These are phyloP conservation scores for Penicillium verhagenii DNA, from an alignment of 495 filamentous ascomycete species.

Conservation along the genomic window DNA sequence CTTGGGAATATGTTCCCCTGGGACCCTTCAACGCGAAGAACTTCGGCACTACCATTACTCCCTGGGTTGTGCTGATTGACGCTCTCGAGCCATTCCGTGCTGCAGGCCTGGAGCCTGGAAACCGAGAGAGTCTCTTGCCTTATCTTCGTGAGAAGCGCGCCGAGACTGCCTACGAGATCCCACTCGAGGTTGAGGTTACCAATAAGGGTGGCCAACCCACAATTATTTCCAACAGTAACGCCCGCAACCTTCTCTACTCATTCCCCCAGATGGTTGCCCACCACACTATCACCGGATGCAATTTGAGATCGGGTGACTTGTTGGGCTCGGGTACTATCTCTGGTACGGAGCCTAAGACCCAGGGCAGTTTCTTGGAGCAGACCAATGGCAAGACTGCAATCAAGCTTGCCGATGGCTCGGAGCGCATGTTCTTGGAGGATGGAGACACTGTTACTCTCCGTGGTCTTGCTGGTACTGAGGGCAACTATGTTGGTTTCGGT, in stretches of 20 bases:
- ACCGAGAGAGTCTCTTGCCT: constrained; percentile 60
- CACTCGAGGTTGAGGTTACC: constrained; percentile 70
- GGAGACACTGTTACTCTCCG: constrained; percentile 75
- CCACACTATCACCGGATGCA: constrained; percentile 83
- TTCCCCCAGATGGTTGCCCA: constrained; percentile 96
- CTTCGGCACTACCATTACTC: constrained; percentile 83
- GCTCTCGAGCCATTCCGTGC: constrained; percentile 73
- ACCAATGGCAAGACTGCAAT: constrained; percentile 66
- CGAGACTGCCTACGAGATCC: constrained; percentile 70
- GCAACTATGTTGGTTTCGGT: constrained; percentile 70
- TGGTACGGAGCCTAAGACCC: constrained; percentile 57
- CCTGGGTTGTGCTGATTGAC: constrained; percentile 86
- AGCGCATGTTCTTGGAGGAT: constrained; percentile 77
- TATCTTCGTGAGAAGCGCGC: constrained; percentile 67
- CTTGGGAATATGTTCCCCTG: constrained; percentile 84
- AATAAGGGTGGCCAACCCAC: constrained; percentile 64
- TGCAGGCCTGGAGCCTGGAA: constrained; percentile 55
- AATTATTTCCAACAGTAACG: constrained; percentile 62
- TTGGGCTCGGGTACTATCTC: constrained; percentile 90
- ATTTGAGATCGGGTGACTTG: constrained; percentile 77
- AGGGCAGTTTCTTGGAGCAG: constrained; percentile 82
- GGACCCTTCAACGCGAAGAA: constrained; percentile 92
- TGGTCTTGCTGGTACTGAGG: constrained; percentile 62
- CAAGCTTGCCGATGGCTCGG: constrained; percentile 65
- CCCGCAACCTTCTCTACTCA: constrained; percentile 78